Conservation (phyloP, 208 protist genomes). For the Leishmania guyanensis region DNA sequence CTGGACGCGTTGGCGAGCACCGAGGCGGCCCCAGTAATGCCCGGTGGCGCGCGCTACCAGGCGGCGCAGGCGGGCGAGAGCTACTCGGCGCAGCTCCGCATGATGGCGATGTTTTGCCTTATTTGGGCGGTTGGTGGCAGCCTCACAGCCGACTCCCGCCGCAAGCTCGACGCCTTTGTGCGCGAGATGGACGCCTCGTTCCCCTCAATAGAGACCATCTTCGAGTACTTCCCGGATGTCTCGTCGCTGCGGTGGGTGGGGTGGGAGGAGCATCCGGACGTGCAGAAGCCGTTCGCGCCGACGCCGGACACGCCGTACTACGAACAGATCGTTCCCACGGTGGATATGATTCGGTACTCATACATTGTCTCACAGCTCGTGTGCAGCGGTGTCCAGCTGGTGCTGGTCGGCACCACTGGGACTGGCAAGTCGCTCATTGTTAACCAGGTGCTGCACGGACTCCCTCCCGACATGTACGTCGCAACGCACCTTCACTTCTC, state of each 20-base stretch:
- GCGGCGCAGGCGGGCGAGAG: slow-evolving; percentile 82
- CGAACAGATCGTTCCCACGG: slow-evolving; percentile 96
- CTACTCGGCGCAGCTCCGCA: slow-evolving; percentile 92
- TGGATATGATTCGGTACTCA: slow-evolving; percentile 96
- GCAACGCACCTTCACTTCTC: slow-evolving; percentile 96
- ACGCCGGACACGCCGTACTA: slow-evolving; percentile 92
- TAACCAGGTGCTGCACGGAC: slow-evolving; percentile 76
- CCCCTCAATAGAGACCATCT: slow-evolving; percentile 96
- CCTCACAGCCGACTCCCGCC: slow-evolving; percentile 90
- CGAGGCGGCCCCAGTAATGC: slow-evolving; percentile 74
- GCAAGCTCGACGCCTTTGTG: slow-evolving; percentile 93
- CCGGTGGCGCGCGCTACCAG: slow-evolving; percentile 64
- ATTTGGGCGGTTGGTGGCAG: slow-evolving; percentile 96
- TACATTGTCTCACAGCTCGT: slow-evolving; percentile 95
- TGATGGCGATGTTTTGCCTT: slow-evolving; percentile 96
- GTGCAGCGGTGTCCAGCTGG: slow-evolving; percentile 78
- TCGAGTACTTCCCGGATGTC: slow-evolving; percentile 97
- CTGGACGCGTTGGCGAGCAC: slow-evolving; percentile 95
- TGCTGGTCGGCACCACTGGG: slow-evolving; percentile 96
- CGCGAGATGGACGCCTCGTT: slow-evolving; percentile 96
- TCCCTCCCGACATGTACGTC: slow-evolving; percentile 85
- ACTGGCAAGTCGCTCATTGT: slow-evolving; percentile 97
- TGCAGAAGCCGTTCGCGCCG: slow-evolving; percentile 87
- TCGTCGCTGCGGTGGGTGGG: slow-evolving; percentile 86
- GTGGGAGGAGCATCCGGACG: slow-evolving; percentile 94